Evolutionary conservation across 345 rosid genomes (phyloP).

Genomic region (Lepidium aucheri): DNA sequence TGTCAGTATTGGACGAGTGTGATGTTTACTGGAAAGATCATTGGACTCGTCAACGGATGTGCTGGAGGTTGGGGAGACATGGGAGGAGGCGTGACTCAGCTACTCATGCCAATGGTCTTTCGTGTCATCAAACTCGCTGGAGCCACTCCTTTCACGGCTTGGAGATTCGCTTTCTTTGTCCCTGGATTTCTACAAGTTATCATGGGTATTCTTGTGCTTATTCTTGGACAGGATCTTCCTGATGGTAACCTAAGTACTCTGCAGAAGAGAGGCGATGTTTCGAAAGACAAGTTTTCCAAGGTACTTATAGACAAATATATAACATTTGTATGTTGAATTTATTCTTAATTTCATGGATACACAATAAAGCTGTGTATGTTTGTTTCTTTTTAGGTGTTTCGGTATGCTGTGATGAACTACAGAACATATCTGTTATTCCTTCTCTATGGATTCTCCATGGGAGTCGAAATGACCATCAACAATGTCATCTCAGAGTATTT

Average conservation of each 20-base stretch:
- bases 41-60: slow-evolving; percentile 69
- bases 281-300: slow-evolving; percentile 66
- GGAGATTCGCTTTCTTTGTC: slow-evolving; percentile 75
- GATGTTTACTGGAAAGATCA: slow-evolving; percentile 71
- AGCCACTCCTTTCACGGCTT: slow-evolving; percentile 59
- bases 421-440: slow-evolving; percentile 65
- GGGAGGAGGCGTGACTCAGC: slow-evolving; percentile 83
- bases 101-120: slow-evolving; percentile 65
- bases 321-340: no score
- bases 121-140: slow-evolving; percentile 42
- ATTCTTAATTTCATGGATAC: no score
- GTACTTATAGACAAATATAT: background rate
- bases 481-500: slow-evolving; percentile 60
- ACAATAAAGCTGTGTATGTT: no score
- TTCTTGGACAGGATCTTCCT: slow-evolving; percentile 79
- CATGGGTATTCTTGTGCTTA: slow-evolving; percentile 53
- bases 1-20: slow-evolving; percentile 83
- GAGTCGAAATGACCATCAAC: slow-evolving; percentile 51
- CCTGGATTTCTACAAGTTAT: slow-evolving; percentile 57
- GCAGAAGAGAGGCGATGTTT: slow-evolving; percentile 54
- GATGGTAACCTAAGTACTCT: slow-evolving; percentile 62
- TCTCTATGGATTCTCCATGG: slow-evolving; percentile 65
- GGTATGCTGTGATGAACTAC: slow-evolving; percentile 56
- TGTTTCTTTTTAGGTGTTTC: slow-evolving; percentile 33
- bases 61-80: slow-evolving; percentile 85